A percentile compares a stretch with the other conserved stretches of the same genome.
Evolutionary conservation across 257 asterid genomes (phyloP).

Genomic region (Sherardia arvensis): DNA sequence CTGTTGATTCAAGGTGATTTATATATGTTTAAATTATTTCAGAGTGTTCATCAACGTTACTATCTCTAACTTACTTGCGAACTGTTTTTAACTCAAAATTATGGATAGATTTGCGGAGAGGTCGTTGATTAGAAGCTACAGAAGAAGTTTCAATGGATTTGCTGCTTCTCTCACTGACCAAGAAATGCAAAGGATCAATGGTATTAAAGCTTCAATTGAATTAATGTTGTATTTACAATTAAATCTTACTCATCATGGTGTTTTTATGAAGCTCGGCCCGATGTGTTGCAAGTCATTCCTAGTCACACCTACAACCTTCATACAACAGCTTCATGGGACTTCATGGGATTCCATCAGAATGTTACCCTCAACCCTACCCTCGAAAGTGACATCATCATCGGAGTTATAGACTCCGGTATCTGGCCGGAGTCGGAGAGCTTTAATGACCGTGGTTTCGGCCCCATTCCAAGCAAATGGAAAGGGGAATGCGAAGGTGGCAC

Average conservation of each 20-base stretch:
- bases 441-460: constrained; percentile 20
- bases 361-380: constrained; percentile 10
- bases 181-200: constrained; percentile 27
- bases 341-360: constrained; percentile 19
- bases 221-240: too few relatives aligned
- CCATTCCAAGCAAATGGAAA: constrained; percentile 37
- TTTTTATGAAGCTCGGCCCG: constrained; percentile 18
- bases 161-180: constrained; percentile 35
- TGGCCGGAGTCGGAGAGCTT: constrained; percentile 42
- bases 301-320: constrained; percentile 17
- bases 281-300: constrained; percentile 23
- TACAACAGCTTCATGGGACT: constrained; percentile 46
- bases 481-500: constrained; percentile 31
- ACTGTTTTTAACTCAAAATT: neutral
- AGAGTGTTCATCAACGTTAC: too few relatives aligned
- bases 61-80: too few relatives aligned
- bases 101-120: constrained; percentile 10
- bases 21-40: too few relatives aligned
- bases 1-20: constrained; percentile 9
- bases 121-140: constrained; percentile 32
- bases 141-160: constrained; percentile 39
- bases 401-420: constrained; percentile 33
- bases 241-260: neutral
- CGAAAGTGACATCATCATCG: constrained; percentile 34
- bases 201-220: constrained; percentile 7